Evolutionary conservation across 176 grass and related monocot genomes (phyloP), one percentile per base, ranked within the genome.

Genomic region (Juncus effusus): DNA sequence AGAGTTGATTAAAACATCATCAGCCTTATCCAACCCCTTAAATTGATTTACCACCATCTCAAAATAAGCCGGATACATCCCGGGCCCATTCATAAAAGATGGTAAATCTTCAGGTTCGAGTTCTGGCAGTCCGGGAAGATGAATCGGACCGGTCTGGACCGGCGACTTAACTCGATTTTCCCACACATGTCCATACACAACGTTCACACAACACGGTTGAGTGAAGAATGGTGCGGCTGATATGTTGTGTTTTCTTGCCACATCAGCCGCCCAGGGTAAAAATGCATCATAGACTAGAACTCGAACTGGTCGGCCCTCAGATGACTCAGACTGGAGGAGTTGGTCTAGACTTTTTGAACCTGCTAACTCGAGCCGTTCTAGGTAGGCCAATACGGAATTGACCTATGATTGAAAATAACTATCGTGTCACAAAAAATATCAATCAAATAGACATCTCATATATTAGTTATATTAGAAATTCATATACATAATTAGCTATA

Each of bases 251-350:
- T 63, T 65, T 61, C 76, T 14, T 40, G 79, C 87, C 56, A 85
- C 72, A 42, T 64, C 3, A 4, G 51, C 71, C 13, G 79, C 87
- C 82, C 82, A 90, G 2, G 73, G 76, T 55, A 90, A 44, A 76
- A 91, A 81, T 47, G 90, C 60, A 64, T 95, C 79, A 54, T 89
- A 86, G n/a, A 95, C 82, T n/a, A 95, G 50, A 14, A 69, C 74
- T 16, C 63, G 36, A 49, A 95, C 82, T 14, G 82, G 82, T 8
- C 61, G 79, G 19, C 82, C 74, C 12, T 38, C 69, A 38, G 19
- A 63, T 28, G 74, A 61, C 77, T 89, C 85, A 15, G 57, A 67
- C 37, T 0, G 47, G 66, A 95, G 60, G 16, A 95, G 80, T 42
- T 56, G 28, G 42, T 72, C 85, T 0, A 95, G 52, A 5, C 85